Evolutionary conservation across 2,329 filamentous ascomycete species (phyloP).

Genomic region (Aureobasidium sp.): DNA sequence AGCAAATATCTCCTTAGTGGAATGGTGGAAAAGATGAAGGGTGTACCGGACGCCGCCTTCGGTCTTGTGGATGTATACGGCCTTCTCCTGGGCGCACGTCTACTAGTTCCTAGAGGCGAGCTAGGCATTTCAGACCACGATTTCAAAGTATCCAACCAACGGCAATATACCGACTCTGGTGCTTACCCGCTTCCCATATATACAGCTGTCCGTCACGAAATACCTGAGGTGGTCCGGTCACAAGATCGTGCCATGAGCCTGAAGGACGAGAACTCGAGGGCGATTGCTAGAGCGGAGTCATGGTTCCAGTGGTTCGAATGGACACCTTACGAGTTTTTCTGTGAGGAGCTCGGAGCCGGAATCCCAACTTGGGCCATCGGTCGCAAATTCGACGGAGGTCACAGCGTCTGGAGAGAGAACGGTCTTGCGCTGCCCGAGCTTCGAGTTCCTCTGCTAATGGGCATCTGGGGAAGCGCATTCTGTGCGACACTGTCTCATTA

Average conservation of each 20-base stretch:
- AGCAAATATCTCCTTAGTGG: constrained; percentile 86
- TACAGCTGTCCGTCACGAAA: constrained; percentile 90
- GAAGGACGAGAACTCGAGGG: constrained; percentile 28
- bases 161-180: constrained; percentile 64
- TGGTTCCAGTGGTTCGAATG: constrained; percentile 99
- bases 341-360: constrained; percentile 81
- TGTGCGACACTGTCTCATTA: constrained; percentile 94
- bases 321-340: constrained; percentile 91
- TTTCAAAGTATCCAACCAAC: constrained; percentile 86
- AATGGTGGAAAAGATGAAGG: constrained; percentile 83
- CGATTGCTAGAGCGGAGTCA: constrained; percentile 48
- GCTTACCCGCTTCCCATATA: constrained; percentile 88
- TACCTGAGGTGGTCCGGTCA: constrained; percentile 54
- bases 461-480: constrained; percentile 95
- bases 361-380: constrained; percentile 94
- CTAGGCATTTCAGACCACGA: constrained; percentile 66
- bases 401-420: constrained; percentile 53
- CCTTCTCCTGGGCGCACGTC: constrained; percentile 69
- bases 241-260: constrained; percentile 23
- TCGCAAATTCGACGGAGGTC: constrained; percentile 66
- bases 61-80: constrained; percentile 93
- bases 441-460: constrained; percentile 74
- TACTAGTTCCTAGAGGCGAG: constrained; percentile 81
- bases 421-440: constrained; percentile 73
- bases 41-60: constrained; percentile 69